Base-by-base conservation (phyloP, 768 basidiomycete genomes). In the Lactarius vividus region DNA sequence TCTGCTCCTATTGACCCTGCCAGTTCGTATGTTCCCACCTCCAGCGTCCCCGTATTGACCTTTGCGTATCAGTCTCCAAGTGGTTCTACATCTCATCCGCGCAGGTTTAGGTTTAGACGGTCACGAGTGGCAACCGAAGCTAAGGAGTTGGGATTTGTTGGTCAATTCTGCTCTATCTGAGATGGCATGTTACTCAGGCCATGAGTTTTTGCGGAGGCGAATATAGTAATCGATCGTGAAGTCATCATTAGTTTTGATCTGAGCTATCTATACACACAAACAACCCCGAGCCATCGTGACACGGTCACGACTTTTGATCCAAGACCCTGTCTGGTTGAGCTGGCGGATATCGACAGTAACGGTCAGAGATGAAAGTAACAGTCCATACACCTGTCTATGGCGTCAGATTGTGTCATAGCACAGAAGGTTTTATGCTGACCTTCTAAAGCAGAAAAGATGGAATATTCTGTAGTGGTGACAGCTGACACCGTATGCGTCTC, bases 61-160 rank as follows among this genome's bases (percentile, higher is more conserved):
- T 58, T 59, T 42, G 58, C 49, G 39, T 56, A 5, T 28, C 69
- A 92, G 92, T 94, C 71, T 92, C 87, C 70, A 94, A 93, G 75
- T 94, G 92, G 92, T 94, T 94, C 86, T 92, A 94, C 79, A 95
- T 95, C 73, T 92, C 93, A 26, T 93, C 92, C 39, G 91, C 91
- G 37, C 88, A 89, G 69, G 89, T 93, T 66, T 93, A 89, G 69
- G 89, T 93, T 66, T 93, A 71, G 56, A 39, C 37, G 37, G 23
- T 49, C 54, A 23, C 39, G 37, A 56, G 59, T n/a, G 35, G 35
- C 29, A 20, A 42, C n/a, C 10, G 28, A 63, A 8, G n/a, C 18
- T 31, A 59, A 26, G 3, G n/a, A 35, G 40, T 26, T 40, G 31
- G 40, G 31, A 29, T 37, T 13, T 40, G 33, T 9, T 37, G 52